Conservation (phyloP, 2,329 filamentous ascomycete genomes). For the Thielaviopsis ethacetica region DNA sequence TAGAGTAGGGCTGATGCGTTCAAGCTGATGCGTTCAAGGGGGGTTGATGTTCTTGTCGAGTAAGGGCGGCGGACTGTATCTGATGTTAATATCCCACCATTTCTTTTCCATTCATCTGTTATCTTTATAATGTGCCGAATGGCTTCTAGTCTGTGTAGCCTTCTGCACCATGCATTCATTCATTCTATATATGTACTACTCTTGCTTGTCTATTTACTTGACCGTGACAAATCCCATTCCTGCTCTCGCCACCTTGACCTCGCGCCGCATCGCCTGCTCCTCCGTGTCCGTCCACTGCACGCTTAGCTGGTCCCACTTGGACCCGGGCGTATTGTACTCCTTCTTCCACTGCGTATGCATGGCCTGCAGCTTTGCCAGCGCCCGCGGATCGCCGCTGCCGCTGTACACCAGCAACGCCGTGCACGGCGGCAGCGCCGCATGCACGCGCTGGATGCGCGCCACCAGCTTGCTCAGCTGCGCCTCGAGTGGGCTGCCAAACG, state of each 20-base stretch:
- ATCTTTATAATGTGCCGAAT: too few species aligned
- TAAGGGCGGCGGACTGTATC: neutral
- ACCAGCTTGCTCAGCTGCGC: conserved; percentile 29
- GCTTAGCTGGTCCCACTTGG: conserved; percentile 49
- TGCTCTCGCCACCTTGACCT: conserved; percentile 38
- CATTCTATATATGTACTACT: neutral
- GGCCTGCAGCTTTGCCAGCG: conserved; percentile 45
- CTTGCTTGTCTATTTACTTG: conserved; percentile 27
- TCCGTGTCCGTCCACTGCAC: conserved; percentile 54
- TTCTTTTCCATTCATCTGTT: neutral
- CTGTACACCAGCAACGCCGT: conserved; percentile 49
- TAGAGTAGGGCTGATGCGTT: conserved; percentile 43
- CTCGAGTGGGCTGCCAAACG: conserved; percentile 22
- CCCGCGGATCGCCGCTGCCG: conserved; percentile 50
- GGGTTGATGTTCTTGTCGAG: too few species aligned
- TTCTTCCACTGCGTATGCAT: conserved; percentile 43
- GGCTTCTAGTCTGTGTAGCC: neutral
- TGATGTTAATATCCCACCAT: neutral
- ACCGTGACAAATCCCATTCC: conserved; percentile 50
- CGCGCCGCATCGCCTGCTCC: conserved; percentile 43
- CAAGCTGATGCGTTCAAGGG: too few species aligned
- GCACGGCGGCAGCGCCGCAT: conserved; percentile 44
- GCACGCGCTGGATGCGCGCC: conserved; percentile 35
- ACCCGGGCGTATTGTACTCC: conserved; percentile 46
- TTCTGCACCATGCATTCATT: neutral